Evolutionary conservation across 1,139 yeast species (phyloP).

Genomic region (Hemisphaericaspora xylofermentans): DNA sequence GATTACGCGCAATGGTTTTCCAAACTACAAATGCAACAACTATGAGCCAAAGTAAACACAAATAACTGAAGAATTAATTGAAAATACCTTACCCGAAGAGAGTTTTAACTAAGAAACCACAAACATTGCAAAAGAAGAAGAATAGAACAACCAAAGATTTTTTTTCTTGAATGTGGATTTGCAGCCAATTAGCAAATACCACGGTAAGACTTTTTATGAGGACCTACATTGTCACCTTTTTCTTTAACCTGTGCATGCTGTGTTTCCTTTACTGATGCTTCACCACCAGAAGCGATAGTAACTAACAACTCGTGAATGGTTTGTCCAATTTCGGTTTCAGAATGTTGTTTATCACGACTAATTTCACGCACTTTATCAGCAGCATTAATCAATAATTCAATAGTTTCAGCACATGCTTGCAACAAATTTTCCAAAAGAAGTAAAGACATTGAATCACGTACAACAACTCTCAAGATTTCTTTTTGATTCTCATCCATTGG

Average conservation of each 20-base stretch:
- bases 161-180: neutral
- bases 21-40: no score
- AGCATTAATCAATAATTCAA: slow-evolving; percentile 51
- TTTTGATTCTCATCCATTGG: slow-evolving; percentile 56
- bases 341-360: slow-evolving; percentile 15
- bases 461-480: slow-evolving; percentile 85
- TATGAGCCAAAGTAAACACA: no score
- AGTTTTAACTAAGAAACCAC: no score
- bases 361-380: slow-evolving; percentile 28
- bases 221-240: slow-evolving; percentile 28
- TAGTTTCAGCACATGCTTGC: slow-evolving; percentile 58
- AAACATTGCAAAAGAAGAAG: no score
- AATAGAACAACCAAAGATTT: no score
- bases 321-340: slow-evolving; percentile 20
- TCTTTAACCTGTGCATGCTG: slow-evolving; percentile 23
- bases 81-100: no score
- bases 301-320: slow-evolving; percentile 35
- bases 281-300: slow-evolving; percentile 41
- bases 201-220: slow-evolving; percentile 47
- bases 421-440: slow-evolving; percentile 73
- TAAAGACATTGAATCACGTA: slow-evolving; percentile 67
- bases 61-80: no score
- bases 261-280: slow-evolving; percentile 25
- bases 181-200: slow-evolving; percentile 45
- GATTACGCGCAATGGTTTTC: no score